phyloP scores from a whole-genome alignment of 2,329 filamentous ascomycete genomes.

The Penicillium rolfsii region DNA sequence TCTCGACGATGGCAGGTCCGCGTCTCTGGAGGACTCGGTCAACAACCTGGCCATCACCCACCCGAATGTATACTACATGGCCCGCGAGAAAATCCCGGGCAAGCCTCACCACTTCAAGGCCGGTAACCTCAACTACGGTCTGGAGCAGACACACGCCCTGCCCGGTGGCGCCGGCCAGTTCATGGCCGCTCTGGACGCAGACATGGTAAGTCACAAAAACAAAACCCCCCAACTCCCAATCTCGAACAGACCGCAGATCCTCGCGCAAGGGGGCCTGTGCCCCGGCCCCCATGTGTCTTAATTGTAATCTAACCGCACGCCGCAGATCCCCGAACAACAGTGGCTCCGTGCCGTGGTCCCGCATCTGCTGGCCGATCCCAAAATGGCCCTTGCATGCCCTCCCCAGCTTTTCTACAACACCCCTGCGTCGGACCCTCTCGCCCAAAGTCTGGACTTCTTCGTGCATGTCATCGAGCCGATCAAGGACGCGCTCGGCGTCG shows the following conservation, averaged over 20 bases:
- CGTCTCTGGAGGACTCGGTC: constrained; percentile 40
- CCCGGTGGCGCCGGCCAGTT: constrained; percentile 61
- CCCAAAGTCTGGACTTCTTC: constrained; percentile 62
- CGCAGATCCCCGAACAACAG: constrained; percentile 60
- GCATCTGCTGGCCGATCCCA: constrained; percentile 60
- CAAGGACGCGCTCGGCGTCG: constrained; percentile 54
- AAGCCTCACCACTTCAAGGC: constrained; percentile 62
- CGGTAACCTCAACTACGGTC: constrained; percentile 65
- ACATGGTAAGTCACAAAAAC: constrained; percentile 53
- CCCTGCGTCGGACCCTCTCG: constrained; percentile 61
- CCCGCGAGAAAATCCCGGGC: constrained; percentile 46
- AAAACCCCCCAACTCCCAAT: not conserved
- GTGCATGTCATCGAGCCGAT: constrained; percentile 57
- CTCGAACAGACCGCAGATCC: not conserved
- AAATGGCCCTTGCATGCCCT: constrained; percentile 63
- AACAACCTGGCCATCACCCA: constrained; percentile 40
- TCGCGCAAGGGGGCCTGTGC: constrained; percentile 2
- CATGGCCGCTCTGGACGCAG: constrained; percentile 67
- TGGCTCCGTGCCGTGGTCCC: constrained; percentile 65
- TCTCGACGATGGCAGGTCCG: constrained; percentile 45
- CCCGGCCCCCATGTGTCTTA: not conserved
- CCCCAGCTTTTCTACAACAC: constrained; percentile 68
- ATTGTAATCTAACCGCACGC: constrained; percentile 12
- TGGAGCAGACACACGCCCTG: constrained; percentile 55
- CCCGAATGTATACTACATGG: constrained; percentile 49